Evolutionary conservation across 2,329 filamentous ascomycete genomes (phyloP).

Genomic region (Fusarium newnesense): DNA sequence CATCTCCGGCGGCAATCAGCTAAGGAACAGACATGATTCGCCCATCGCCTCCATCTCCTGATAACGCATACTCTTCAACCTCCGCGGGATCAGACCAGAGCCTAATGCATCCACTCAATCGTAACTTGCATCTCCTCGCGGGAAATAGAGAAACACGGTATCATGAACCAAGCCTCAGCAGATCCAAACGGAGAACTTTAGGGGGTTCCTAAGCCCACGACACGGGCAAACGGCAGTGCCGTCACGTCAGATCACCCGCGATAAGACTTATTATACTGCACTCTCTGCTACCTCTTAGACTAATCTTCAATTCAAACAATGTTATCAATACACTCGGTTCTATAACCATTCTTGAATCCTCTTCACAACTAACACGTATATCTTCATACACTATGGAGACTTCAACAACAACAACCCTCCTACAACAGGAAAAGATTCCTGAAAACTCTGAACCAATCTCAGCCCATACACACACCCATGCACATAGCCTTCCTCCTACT

Average conservation of each 20-base stretch:
- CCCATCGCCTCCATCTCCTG: slow-evolving; percentile 27
- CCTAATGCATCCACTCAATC: slow-evolving; percentile 29
- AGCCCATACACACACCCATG: slow-evolving; percentile 38
- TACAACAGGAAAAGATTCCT: slow-evolving; percentile 11
- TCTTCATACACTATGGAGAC: slow-evolving; percentile 30
- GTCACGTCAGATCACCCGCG: slow-evolving; percentile 18
- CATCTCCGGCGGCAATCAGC: slow-evolving; percentile 41
- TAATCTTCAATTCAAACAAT: neutral
- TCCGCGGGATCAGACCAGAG: slow-evolving; percentile 40
- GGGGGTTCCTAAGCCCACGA: slow-evolving; percentile 1
- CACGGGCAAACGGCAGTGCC: slow-evolving; percentile 15
- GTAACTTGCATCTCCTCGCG: slow-evolving; percentile 48
- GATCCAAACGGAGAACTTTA: slow-evolving; percentile 15
- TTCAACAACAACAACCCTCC: slow-evolving; percentile 29
- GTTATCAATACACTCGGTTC: neutral
- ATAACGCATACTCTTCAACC: slow-evolving; percentile 33
- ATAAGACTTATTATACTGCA: slow-evolving; percentile 26
- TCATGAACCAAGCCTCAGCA: slow-evolving; percentile 25
- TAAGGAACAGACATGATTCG: slow-evolving; percentile 43
- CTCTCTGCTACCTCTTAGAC: slow-evolving; percentile 7
- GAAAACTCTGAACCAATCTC: slow-evolving; percentile 18
- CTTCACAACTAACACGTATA: neutral
- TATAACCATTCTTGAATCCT: slow-evolving; percentile 1
- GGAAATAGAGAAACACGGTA: slow-evolving; percentile 26
- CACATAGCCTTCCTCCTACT: slow-evolving; percentile 49